phyloP scores from a whole-genome alignment of 1,139 yeast species.

The Candida sp. region DNA sequence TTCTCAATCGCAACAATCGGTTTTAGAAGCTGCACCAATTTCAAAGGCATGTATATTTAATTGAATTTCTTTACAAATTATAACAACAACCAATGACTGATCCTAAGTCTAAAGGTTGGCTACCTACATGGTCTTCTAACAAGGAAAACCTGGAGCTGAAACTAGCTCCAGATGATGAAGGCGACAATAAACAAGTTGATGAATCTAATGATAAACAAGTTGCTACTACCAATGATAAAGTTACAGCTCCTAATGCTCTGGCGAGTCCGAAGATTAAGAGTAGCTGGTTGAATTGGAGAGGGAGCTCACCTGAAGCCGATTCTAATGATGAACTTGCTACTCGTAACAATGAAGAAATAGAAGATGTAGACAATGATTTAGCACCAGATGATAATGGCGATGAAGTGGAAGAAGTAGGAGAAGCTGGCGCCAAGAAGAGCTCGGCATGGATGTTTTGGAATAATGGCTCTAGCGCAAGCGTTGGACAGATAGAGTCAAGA shows the following conservation, averaged over 20 bases:
- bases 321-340: constrained; percentile 7
- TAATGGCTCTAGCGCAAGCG: constrained; percentile 4
- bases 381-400: constrained; percentile 25
- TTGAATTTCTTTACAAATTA: no score
- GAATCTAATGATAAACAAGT: not conserved
- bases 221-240: no score
- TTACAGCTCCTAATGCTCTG: not conserved
- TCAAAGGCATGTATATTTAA: no score
- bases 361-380: constrained; percentile 21
- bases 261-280: not conserved
- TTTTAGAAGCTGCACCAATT: no score
- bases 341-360: constrained; percentile 10
- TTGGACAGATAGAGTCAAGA: not conserved
- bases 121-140: not conserved
- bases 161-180: not conserved
- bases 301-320: constrained; percentile 2
- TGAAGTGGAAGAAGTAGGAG: constrained; percentile 32
- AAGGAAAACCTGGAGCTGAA: not conserved
- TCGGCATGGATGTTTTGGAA: constrained; percentile 41
- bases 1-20: not conserved
- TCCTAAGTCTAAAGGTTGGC: not conserved
- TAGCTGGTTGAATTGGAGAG: constrained; percentile 2
- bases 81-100: not conserved
- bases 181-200: not conserved
- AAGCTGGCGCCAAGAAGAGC: constrained; percentile 22